These are phyloP conservation scores for Ampelomyces quisqualis DNA, from an alignment of 2,329 filamentous ascomycete genomes.

Conservation along the genomic window DNA sequence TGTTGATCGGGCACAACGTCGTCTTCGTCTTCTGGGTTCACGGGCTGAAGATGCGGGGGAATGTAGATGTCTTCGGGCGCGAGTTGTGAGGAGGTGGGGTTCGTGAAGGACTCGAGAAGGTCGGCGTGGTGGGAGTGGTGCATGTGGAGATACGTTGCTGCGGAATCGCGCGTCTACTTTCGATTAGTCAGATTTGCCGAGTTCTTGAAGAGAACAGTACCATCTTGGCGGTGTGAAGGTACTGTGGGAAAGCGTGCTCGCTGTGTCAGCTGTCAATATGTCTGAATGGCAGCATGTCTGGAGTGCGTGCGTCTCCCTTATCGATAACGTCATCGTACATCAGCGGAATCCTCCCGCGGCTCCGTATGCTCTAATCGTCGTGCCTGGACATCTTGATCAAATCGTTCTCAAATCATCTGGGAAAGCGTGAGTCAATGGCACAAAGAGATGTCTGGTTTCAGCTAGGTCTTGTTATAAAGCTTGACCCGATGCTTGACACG, in stretches of 20 bases:
- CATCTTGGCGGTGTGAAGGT: no score
- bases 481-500: slow-evolving; percentile 6
- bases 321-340: not conserved
- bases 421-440: no score
- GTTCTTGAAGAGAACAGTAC: not conserved
- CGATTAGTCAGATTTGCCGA: not conserved
- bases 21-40: slow-evolving; percentile 86
- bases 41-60: slow-evolving; percentile 73
- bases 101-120: slow-evolving; percentile 65
- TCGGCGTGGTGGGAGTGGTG: slow-evolving; percentile 70
- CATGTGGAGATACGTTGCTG: slow-evolving; percentile 75
- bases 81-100: slow-evolving; percentile 34
- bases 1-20: slow-evolving; percentile 87
- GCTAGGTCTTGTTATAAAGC: slow-evolving; percentile 15
- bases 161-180: slow-evolving; percentile 66
- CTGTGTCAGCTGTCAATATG: no score
- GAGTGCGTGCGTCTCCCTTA: not conserved
- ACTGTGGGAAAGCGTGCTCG: no score
- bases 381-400: no score
- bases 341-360: no score
- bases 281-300: no score
- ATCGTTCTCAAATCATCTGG: no score
- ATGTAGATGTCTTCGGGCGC: slow-evolving; percentile 74
- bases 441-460: no score
- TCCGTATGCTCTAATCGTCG: no score